These are phyloP conservation scores for Limonium bicolor DNA, from an alignment of 148 eudicot genomes.

Conservation along the genomic window DNA sequence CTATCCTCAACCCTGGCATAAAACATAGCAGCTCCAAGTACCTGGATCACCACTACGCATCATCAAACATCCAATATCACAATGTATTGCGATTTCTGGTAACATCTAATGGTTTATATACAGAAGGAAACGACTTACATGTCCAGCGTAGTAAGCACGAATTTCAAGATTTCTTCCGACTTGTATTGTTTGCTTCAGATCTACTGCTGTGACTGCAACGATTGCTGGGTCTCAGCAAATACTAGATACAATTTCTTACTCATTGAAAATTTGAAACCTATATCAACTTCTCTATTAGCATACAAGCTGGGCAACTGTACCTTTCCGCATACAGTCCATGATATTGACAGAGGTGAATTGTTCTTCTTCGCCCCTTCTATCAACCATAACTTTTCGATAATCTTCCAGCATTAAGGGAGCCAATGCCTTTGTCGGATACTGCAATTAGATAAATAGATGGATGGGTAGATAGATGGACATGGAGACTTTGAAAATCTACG, in stretches of 20 bases:
- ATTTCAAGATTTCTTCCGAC: slow-evolving; percentile 88
- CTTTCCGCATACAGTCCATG: slow-evolving; percentile 67
- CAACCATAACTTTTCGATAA: slow-evolving; percentile 79
- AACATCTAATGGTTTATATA: no score
- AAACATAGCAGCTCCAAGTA: slow-evolving; percentile 95
- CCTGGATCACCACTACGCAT: slow-evolving; percentile 22
- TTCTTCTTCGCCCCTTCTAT: slow-evolving; percentile 75
- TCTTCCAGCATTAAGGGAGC: slow-evolving; percentile 88
- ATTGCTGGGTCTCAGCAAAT: slow-evolving; percentile 18
- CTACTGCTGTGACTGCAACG: slow-evolving; percentile 61
- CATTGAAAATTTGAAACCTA: no score
- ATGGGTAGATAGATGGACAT: no score
- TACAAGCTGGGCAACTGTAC: no score
- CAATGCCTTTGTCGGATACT: slow-evolving; percentile 93
- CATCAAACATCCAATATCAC: slow-evolving; percentile 1
- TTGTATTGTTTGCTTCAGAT: slow-evolving; percentile 76
- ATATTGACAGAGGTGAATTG: slow-evolving; percentile 66
- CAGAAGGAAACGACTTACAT: slow-evolving; percentile 68
- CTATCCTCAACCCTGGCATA: slow-evolving; percentile 82
- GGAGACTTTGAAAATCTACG: no score
- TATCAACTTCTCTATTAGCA: no score
- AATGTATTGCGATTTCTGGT: no score
- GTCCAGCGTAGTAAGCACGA: slow-evolving; percentile 96
- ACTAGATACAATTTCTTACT: neutral
- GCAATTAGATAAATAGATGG: no score